Evolutionary conservation across 257 asterid genomes (phyloP).

Genomic region (Ajuga chamaepitys): DNA sequence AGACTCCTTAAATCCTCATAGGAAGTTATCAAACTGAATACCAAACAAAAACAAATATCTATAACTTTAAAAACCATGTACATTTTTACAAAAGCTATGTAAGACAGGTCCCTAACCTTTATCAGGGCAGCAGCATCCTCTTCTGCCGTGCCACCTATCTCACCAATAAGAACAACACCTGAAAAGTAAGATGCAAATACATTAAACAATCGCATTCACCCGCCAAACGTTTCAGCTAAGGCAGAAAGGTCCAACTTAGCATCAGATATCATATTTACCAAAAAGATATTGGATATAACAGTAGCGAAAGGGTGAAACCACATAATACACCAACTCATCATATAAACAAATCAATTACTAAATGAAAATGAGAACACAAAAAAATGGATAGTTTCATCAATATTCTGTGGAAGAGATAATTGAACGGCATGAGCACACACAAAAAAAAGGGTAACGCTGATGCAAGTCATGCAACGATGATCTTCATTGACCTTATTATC

Average conservation of each 20-base stretch:
- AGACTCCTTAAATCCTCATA: too few relatives aligned
- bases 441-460: too few relatives aligned
- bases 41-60: too few relatives aligned
- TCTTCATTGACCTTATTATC: too few relatives aligned
- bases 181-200: constrained; percentile 18
- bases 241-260: background rate
- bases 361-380: background rate
- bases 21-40: too few relatives aligned
- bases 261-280: background rate
- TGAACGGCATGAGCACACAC: too few relatives aligned
- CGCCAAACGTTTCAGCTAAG: too few relatives aligned
- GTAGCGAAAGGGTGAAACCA: background rate
- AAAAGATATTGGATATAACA: background rate
- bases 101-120: constrained; percentile 39
- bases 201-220: constrained; percentile 8
- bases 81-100: background rate
- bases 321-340: background rate
- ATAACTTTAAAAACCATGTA: background rate
- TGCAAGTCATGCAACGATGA: too few relatives aligned
- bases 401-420: too few relatives aligned
- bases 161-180: constrained; percentile 94
- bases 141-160: constrained; percentile 99
- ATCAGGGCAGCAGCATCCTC: constrained; percentile 96
- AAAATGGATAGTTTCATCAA: background rate
- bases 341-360: too few relatives aligned